Conservation (phyloP, 257 asterid genomes). For the Plantago ovata region DNA sequence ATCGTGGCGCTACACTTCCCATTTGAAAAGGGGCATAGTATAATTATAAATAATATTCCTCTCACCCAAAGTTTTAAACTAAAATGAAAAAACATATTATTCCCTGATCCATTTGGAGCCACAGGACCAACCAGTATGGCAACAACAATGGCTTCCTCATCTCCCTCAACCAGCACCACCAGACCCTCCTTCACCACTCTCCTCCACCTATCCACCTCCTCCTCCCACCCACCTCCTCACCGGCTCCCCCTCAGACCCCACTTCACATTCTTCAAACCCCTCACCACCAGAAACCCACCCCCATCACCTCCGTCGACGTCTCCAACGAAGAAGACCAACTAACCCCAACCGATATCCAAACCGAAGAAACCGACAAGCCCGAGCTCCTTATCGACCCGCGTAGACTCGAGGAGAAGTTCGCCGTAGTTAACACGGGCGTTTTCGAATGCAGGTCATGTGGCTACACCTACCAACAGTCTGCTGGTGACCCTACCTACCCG, state of each 20-base stretch:
- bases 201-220: conserved; percentile 43
- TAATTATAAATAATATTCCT: too few relatives aligned
- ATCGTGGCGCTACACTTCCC: too few relatives aligned
- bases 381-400: conserved; percentile 31
- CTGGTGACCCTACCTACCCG: conserved; percentile 84
- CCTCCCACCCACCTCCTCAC: conserved; percentile 24
- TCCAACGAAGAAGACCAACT: conserved; percentile 68
- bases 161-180: conserved; percentile 55
- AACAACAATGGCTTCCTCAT: conserved; percentile 63
- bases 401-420: conserved; percentile 84
- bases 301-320: conserved; percentile 59
- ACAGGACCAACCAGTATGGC: not conserved
- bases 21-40: too few relatives aligned
- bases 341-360: conserved; percentile 20
- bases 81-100: too few relatives aligned
- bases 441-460: conserved; percentile 92
- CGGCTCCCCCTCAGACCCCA: conserved; percentile 20
- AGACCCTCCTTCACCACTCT: conserved; percentile 43
- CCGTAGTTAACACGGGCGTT: conserved; percentile 82
- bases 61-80: too few relatives aligned
- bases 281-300: conserved; percentile 7
- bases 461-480: conserved; percentile 47
- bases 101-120: too few relatives aligned
- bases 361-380: conserved; percentile 23
- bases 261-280: conserved; percentile 29